phyloP scores from a whole-genome alignment of 352 stramenopile species.

The Phytopythium litorale region DNA sequence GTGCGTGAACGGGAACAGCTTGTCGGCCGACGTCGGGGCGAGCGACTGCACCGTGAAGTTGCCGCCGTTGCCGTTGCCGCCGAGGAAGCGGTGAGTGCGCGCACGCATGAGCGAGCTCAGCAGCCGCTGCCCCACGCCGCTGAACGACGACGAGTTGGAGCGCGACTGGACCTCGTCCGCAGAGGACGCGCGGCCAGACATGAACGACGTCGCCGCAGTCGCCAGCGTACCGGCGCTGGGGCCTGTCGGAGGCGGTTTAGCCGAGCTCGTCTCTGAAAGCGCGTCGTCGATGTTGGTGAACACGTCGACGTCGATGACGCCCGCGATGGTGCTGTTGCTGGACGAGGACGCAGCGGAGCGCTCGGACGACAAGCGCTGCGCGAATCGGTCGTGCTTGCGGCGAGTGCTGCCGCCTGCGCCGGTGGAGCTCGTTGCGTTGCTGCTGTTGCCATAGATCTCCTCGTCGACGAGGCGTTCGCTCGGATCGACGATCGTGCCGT shows the following conservation, averaged over 20 bases:
- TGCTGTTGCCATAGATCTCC: conserved; percentile 10
- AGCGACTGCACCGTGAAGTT: conserved; percentile 30
- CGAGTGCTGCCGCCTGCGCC: not conserved
- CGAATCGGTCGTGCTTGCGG: not conserved
- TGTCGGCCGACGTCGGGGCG: conserved; percentile 35
- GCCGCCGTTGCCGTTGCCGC: conserved; percentile 22
- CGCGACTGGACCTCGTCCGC: conserved; percentile 22
- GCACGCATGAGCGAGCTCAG: conserved; percentile 71
- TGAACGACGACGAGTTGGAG: conserved; percentile 57
- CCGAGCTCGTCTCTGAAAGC: conserved; percentile 36
- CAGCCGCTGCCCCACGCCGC: conserved; percentile 56
- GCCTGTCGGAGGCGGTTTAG: conserved; percentile 2
- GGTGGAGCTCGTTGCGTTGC: conserved; percentile 12
- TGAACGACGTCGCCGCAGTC: not conserved
- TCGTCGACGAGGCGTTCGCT: conserved; percentile 12
- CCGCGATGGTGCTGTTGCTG: conserved; percentile 41
- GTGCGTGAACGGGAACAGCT: conserved; percentile 63
- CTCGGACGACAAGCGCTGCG: conserved; percentile 10
- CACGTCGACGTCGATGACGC: conserved; percentile 80
- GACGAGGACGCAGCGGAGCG: conserved; percentile 27
- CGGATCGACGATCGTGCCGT: not conserved
- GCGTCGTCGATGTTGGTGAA: conserved; percentile 75
- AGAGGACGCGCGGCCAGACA: conserved; percentile 12
- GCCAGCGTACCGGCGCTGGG: conserved; percentile 3
- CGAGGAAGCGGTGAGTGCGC: conserved; percentile 56